Base-by-base conservation (phyloP, 2,329 filamentous ascomycete species). In the Colletotrichum sp. region DNA sequence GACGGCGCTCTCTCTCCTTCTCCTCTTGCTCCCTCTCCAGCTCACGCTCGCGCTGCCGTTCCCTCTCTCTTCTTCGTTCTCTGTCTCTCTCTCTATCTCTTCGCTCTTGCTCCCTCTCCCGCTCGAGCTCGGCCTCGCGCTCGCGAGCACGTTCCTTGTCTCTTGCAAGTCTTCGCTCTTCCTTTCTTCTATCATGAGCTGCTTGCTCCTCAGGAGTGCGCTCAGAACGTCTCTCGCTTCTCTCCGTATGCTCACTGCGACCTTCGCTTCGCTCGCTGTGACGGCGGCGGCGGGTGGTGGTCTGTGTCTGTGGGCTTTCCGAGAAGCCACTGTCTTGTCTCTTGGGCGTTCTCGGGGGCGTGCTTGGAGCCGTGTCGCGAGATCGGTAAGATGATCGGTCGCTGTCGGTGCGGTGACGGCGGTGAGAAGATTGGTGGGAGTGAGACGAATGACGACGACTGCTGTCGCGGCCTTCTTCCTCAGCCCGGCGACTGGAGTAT, bases 131-230 rank as follows among this genome's bases (percentile, higher is more conserved):
- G 3, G 61, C 34, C 10, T 74, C 70, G 12, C 67, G 71, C 58
- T 74, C 70, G 15, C 67, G 71, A 30, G 77, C 71, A 3, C 28
- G 68, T 18, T 78, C 78, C 60, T 79, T 72, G 32, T 75, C 24
- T 34, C 71, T 63, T 55, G 76, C 67, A 9, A 68, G 72, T 58
- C 83, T 86, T 32, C 87, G 86, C 78, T 90, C 88, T 67, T 85
- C 86, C 80, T 87, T 90, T 74, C 86, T 86, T 77, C 80, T 86
- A 3, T 91, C 89, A 70, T 90, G 87, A 3, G 85, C 87, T 18
- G 85, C 87, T 75, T 89, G 88, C 78, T 90, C 88, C 77, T 90
- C 88, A 3, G 85, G 82, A 4, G 87, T 88, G 72, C 88, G 86
- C 57, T 85, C 75, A 24, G 69, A 61, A 48, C 73, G 77, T 21